These are phyloP conservation scores for Trichophyton benhamiae DNA, from an alignment of 2,329 filamentous ascomycete species.

Conservation along the genomic window DNA sequence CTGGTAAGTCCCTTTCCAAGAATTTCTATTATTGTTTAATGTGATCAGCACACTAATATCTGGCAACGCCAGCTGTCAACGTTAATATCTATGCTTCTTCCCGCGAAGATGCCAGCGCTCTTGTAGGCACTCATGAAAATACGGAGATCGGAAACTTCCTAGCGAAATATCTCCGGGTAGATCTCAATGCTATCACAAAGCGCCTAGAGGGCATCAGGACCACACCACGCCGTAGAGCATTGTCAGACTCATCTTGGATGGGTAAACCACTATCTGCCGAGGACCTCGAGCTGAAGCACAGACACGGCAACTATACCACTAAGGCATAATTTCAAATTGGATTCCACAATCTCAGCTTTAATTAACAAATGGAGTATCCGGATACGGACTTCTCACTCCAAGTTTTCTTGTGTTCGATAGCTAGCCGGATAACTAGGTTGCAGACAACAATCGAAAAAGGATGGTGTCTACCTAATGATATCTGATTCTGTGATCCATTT, in stretches of 20 bases:
- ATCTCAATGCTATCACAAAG: slow-evolving; percentile 64
- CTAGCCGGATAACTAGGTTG: too few species aligned
- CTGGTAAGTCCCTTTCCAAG: slow-evolving; percentile 27
- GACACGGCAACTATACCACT: too few species aligned
- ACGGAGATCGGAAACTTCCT: slow-evolving; percentile 81
- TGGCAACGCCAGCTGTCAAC: slow-evolving; percentile 52
- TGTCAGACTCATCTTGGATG: slow-evolving; percentile 27
- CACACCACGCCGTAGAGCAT: slow-evolving; percentile 9
- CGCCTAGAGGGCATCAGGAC: slow-evolving; percentile 45
- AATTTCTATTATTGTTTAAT: background rate
- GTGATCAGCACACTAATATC: background rate
- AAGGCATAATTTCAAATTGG: too few species aligned
- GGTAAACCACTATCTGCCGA: slow-evolving; percentile 28
- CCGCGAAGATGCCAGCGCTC: slow-evolving; percentile 45
- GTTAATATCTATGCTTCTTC: slow-evolving; percentile 91
- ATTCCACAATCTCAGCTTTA: too few species aligned
- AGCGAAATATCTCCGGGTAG: slow-evolving; percentile 62
- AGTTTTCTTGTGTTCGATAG: too few species aligned
- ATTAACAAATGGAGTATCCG: too few species aligned
- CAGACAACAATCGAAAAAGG: too few species aligned
- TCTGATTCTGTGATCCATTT: too few species aligned
- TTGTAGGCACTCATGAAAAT: slow-evolving; percentile 86
- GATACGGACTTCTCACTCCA: too few species aligned
- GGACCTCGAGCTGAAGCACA: slow-evolving; percentile 16
- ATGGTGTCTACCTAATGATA: too few species aligned